Percentiles rank a stretch among this genome's conserved stretches.
phyloP scores from a whole-genome alignment of 805 yeast genomes.

The Komagataella populi region DNA sequence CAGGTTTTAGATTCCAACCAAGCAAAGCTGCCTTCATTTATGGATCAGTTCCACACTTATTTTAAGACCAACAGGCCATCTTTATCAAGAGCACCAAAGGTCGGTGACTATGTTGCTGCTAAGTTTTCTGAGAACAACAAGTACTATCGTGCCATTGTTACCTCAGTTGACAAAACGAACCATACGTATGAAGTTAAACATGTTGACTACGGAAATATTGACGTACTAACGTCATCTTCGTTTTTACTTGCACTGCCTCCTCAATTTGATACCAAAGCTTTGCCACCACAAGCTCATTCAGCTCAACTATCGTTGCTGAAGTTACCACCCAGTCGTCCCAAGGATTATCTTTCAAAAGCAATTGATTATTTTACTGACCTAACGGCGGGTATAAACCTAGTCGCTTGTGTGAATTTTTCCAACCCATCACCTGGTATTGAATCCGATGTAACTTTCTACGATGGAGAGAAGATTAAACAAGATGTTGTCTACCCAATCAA shows the following conservation, averaged over 20 bases:
- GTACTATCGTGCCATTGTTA: conserved; percentile 44
- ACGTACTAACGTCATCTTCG: conserved; percentile 26
- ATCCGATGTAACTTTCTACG: conserved; percentile 39
- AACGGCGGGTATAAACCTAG: conserved; percentile 36
- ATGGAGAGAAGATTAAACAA: conserved; percentile 35
- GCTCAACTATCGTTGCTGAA: conserved; percentile 36
- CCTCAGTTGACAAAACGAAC: conserved; percentile 28
- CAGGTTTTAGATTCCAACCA: conserved; percentile 27
- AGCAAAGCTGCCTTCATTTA: conserved; percentile 26
- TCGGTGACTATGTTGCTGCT: conserved; percentile 42
- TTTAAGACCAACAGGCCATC: conserved; percentile 22
- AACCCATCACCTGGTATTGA: conserved; percentile 26
- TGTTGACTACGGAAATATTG: conserved; percentile 48
- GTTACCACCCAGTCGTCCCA: conserved; percentile 43
- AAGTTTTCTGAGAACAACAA: conserved; percentile 37
- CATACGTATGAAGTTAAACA: conserved; percentile 36
- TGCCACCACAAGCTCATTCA: conserved; percentile 43
- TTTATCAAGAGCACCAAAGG: conserved; percentile 28
- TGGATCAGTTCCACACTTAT: conserved; percentile 31
- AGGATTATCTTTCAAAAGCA: conserved; percentile 42
- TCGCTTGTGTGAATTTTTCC: conserved; percentile 34
- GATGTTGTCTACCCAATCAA: conserved; percentile 49
- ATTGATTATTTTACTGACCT: conserved; percentile 39
- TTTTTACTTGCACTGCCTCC: conserved; percentile 36
- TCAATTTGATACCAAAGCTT: conserved; percentile 23